These are phyloP conservation scores for Neurospora cerealis DNA, from an alignment of 495 filamentous ascomycete species.

Conservation along the genomic window DNA sequence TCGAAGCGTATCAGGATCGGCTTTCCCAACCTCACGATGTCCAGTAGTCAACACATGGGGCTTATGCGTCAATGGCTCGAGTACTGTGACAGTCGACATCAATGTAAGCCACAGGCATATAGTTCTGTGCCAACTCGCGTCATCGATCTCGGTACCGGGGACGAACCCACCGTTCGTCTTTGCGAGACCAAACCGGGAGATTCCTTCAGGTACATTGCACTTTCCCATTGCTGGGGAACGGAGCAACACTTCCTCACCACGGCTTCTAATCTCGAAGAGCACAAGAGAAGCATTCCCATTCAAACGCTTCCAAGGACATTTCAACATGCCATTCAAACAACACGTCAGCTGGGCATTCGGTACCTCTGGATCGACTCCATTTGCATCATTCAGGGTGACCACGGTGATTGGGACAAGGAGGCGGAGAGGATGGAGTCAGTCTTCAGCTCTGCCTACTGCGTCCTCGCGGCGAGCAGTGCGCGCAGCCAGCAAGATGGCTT, in stretches of 20 bases:
- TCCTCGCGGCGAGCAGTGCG: constrained; percentile 21
- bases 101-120: no score
- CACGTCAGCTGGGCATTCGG: neutral
- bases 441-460: constrained; percentile 19
- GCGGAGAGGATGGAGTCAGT: constrained; percentile 23
- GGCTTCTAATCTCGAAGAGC: neutral
- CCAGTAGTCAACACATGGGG: no score
- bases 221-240: constrained; percentile 13
- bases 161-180: neutral
- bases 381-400: constrained; percentile 27
- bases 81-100: no score
- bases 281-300: constrained; percentile 3
- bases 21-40: no score
- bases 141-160: no score
- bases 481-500: constrained; percentile 13
- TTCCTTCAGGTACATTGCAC: constrained; percentile 6
- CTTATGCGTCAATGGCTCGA: no score
- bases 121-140: no score
- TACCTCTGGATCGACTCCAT: constrained; percentile 31
- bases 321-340: constrained; percentile 2
- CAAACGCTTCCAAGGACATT: constrained; percentile 10
- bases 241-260: constrained; percentile 4
- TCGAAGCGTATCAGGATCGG: no score
- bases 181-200: neutral
- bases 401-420: constrained; percentile 23